A percentile compares a stretch with the other conserved stretches of the same genome.
Conservation (phyloP, 257 asterid species). For the Rubia yunnanensis region DNA sequence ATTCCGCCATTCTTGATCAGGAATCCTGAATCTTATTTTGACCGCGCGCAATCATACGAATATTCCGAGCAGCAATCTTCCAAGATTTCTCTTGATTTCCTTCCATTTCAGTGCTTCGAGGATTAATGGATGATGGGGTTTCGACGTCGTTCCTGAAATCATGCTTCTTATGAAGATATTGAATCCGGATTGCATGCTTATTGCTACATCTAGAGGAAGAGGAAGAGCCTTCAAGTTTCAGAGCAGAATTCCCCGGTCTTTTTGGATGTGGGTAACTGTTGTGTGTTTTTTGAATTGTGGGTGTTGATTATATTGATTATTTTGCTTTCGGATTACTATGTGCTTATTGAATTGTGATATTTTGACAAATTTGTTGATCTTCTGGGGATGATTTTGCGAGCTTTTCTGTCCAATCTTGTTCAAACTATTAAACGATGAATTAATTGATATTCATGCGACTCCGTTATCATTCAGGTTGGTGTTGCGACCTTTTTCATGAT, state of each 20-base stretch:
- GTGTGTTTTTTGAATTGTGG: background rate
- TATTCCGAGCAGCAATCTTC: constrained; percentile 1
- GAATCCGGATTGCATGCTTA: background rate
- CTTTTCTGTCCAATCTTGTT: background rate
- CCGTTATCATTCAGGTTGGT: background rate
- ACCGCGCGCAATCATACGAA: constrained; percentile 1
- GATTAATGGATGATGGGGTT: constrained; percentile 7
- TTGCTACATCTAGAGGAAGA: constrained; percentile 1
- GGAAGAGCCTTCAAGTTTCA: constrained; percentile 12
- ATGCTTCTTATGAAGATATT: constrained; percentile 10
- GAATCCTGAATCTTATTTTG: background rate
- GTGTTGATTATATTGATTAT: constrained; percentile 14
- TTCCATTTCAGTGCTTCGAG: constrained; percentile 6
- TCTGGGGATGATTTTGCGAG: constrained; percentile 6
- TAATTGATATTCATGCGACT: background rate
- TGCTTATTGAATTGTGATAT: background rate
- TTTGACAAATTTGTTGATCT: constrained; percentile 9
- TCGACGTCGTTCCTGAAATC: constrained; percentile 1
- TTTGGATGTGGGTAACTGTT: background rate
- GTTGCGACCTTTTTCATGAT: background rate
- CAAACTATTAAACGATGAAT: background rate
- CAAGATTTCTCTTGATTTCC: constrained; percentile 5
- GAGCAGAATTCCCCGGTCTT: background rate
- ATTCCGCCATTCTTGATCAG: background rate
- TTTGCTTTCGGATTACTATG: constrained; percentile 5